Evolutionary conservation across 257 asterid genomes (phyloP).

Genomic region (Eustoma russellianum): DNA sequence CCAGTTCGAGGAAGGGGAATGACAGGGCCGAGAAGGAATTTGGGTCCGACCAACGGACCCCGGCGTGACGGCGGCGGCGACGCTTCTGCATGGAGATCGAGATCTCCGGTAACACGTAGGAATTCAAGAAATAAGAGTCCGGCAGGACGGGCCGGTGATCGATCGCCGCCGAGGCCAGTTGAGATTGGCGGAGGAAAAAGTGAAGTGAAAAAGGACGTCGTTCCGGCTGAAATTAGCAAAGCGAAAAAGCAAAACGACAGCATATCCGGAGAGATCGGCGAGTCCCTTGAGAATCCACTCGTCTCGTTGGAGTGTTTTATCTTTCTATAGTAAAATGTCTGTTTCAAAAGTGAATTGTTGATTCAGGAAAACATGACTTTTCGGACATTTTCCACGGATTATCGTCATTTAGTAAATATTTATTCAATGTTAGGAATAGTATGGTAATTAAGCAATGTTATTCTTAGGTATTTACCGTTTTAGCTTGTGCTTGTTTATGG

Average conservation of each 20-base stretch:
- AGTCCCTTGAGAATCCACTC: constrained; percentile 67
- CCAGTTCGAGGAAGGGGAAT: constrained; percentile 35
- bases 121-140: constrained; percentile 23
- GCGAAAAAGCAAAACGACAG: constrained; percentile 17
- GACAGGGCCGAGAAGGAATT: constrained; percentile 35
- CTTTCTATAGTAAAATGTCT: constrained; percentile 52
- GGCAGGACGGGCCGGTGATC: constrained; percentile 10
- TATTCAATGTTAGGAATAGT: no score
- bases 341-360: no score
- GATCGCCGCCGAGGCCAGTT: constrained; percentile 15
- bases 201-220: constrained; percentile 18
- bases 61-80: constrained; percentile 27
- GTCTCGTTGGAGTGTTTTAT: constrained; percentile 82
- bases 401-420: no score
- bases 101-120: constrained; percentile 41
- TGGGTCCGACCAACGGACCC: constrained; percentile 24
- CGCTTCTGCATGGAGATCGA: constrained; percentile 29
- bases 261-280: constrained; percentile 24
- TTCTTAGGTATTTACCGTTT: no score
- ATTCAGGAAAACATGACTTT: no score
- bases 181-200: constrained; percentile 2
- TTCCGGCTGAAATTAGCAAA: constrained; percentile 19
- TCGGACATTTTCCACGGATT: no score
- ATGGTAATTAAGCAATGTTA: no score
- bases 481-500: no score